Conservation (phyloP, 2,329 filamentous ascomycete species). For the Pyrenophora tritici-repentis region DNA sequence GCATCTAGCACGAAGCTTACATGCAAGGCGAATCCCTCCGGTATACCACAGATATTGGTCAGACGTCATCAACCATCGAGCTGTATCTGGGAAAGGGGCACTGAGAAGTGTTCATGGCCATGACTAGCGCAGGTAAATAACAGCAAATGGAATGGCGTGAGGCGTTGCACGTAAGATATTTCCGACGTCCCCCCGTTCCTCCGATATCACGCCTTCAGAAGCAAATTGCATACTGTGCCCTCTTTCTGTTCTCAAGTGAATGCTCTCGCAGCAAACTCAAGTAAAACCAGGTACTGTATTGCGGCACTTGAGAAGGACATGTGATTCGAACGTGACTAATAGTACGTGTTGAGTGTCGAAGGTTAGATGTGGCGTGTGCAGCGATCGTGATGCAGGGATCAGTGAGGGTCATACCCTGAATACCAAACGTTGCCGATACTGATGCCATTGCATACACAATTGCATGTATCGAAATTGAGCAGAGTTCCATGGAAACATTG, state of each 20-base stretch:
- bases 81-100: neutral
- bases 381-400: neutral
- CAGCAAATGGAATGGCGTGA: conserved; percentile 1
- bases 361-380: conserved; percentile 6
- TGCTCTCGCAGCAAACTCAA: too few relatives aligned
- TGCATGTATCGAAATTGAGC: neutral
- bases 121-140: conserved; percentile 5
- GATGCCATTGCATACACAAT: neutral
- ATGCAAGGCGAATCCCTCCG: neutral
- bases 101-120: conserved; percentile 8
- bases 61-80: neutral
- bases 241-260: too few relatives aligned
- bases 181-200: neutral
- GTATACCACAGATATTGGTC: neutral
- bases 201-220: too few relatives aligned
- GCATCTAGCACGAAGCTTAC: too few relatives aligned
- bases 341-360: neutral
- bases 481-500: neutral
- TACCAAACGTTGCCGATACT: too few relatives aligned
- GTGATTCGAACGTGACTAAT: neutral
- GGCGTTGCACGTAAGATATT: neutral
- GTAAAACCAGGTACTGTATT: too few relatives aligned
- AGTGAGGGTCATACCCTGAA: neutral
- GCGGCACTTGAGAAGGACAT: too few relatives aligned
- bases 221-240: too few relatives aligned